Base-by-base conservation (phyloP, 495 filamentous ascomycete genomes). In the Penicillium waksmanii region DNA sequence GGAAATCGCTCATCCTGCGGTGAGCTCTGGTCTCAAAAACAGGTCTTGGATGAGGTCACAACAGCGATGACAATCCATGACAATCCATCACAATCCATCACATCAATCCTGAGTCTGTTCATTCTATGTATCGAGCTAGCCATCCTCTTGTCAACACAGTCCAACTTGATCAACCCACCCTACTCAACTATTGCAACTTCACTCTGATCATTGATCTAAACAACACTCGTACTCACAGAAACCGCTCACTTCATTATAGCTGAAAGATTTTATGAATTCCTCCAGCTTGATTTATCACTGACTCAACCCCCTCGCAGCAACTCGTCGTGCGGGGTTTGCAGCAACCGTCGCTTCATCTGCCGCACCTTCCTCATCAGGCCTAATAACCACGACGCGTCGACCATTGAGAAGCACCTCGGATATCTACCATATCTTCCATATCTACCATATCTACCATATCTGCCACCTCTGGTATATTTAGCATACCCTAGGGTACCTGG, bases 281-380 rank as follows among this genome's bases (percentile, higher is more conserved):
- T 31, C 27, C 27, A 21, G 21, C 21, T 8, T 31, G 27, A 31
- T 31, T 31, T 9, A 31, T 31, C 27, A 31, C 27, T 9, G 27
- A 31, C 3, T 31, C 36, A 40, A 40, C 11, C 36, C 11, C 36
- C 36, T 40, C 36, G 36, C 27, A 31, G 8, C 27, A 49, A 53
- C 48, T 51, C 31, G 23, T 2, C 34, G 43, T 35, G 52, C 56
- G 56, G 61, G 56, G 56, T 46, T 33, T 56, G 44, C 31, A 55
- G 21, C 38, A 21, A 50, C 42, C 27, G 13, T 60, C 56, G 34
- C 42, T 34, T 49, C 46, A 2, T 31, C 43, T 42, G 8, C 34
- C 53, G n/a, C 53, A 64, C 61, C 61, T 64, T 64, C 61, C 61
- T 52, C 10, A 53, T 57, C 53, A 53, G 53, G 61, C 44, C 47